These are phyloP conservation scores for Sclerotinia sclerotiorum DNA, from an alignment of 2,329 filamentous ascomycete genomes.

Conservation along the genomic window DNA sequence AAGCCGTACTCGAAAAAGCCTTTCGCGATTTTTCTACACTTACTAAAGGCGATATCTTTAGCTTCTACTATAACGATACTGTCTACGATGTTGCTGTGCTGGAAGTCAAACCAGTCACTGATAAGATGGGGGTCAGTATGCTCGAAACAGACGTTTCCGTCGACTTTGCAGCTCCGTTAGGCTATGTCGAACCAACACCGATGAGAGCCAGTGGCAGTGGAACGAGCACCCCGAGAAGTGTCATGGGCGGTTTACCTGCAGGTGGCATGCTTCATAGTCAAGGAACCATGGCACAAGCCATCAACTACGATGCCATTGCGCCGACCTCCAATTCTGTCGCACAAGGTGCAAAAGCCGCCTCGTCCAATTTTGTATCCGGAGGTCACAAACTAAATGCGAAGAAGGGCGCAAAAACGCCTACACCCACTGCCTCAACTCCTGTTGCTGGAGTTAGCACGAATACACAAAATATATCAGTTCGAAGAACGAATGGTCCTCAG, in stretches of 20 bases:
- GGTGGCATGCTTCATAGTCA: slow-evolving; percentile 78
- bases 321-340: slow-evolving; percentile 69
- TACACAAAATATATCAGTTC: slow-evolving; percentile 35
- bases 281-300: slow-evolving; percentile 95
- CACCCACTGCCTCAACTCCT: slow-evolving; percentile 72
- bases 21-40: slow-evolving; percentile 95
- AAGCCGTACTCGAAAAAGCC: slow-evolving; percentile 93
- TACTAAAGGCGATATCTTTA: slow-evolving; percentile 92
- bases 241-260: slow-evolving; percentile 60
- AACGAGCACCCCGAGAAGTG: slow-evolving; percentile 80
- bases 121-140: slow-evolving; percentile 86
- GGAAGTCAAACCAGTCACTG: slow-evolving; percentile 83
- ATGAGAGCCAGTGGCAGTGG: slow-evolving; percentile 55
- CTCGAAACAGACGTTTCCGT: slow-evolving; percentile 96
- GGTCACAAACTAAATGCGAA: slow-evolving; percentile 83
- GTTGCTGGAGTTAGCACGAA: slow-evolving; percentile 55
- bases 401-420: slow-evolving; percentile 73
- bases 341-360: slow-evolving; percentile 59
- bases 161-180: slow-evolving; percentile 90
- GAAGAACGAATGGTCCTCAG: slow-evolving; percentile 74
- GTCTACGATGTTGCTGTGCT: slow-evolving; percentile 90
- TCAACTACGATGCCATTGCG: slow-evolving; percentile 91
- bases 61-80: slow-evolving; percentile 94
- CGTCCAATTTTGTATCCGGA: slow-evolving; percentile 75
- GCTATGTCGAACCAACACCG: slow-evolving; percentile 85